A percentile compares a stretch with the other conserved stretches of the same genome.
Evolutionary conservation across 805 yeast species (phyloP).

Genomic region (Pichia manshurica): DNA sequence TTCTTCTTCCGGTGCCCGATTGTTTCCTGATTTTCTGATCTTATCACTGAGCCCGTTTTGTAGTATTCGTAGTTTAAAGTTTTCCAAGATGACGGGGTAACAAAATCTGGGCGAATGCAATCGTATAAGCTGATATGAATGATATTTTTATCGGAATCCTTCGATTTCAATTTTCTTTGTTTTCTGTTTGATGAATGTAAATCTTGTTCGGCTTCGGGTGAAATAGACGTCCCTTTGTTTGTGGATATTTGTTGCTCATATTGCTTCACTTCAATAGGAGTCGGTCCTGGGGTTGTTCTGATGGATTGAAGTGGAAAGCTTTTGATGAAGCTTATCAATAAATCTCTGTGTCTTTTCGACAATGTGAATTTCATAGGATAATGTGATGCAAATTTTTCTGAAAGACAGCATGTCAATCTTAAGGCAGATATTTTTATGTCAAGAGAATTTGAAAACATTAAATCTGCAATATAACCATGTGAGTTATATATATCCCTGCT

Average conservation of each 20-base stretch:
- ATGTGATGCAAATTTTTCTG: slow-evolving; percentile 52
- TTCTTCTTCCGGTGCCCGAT: slow-evolving; percentile 10
- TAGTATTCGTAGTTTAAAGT: slow-evolving; percentile 50
- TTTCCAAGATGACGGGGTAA: slow-evolving; percentile 54
- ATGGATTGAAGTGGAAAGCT: slow-evolving; percentile 34
- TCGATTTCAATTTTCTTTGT: slow-evolving; percentile 13
- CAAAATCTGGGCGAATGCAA: slow-evolving; percentile 27
- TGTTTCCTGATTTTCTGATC: slow-evolving; percentile 1
- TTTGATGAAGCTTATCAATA: slow-evolving; percentile 45
- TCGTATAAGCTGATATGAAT: slow-evolving; percentile 25
- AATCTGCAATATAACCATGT: slow-evolving; percentile 49
- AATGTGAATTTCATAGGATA: slow-evolving; percentile 38
- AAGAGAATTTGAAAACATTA: slow-evolving; percentile 56
- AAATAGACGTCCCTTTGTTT: slow-evolving; percentile 8
- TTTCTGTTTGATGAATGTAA: slow-evolving; percentile 7
- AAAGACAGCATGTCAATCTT: slow-evolving; percentile 46
- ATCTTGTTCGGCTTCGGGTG: slow-evolving; percentile 1
- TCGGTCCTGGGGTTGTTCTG: slow-evolving; percentile 26
- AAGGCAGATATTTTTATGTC: slow-evolving; percentile 55
- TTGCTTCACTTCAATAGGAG: slow-evolving; percentile 13
- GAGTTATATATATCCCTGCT: slow-evolving; percentile 67
- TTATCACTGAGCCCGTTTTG: slow-evolving; percentile 22
- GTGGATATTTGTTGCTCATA: slow-evolving; percentile 19
- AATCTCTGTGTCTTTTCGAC: slow-evolving; percentile 39
- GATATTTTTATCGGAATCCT: slow-evolving; percentile 10